Percentiles rank a stretch among this genome's conserved stretches.
phyloP scores from a whole-genome alignment of 129 eudicot genomes.

The Tagetes patula region DNA sequence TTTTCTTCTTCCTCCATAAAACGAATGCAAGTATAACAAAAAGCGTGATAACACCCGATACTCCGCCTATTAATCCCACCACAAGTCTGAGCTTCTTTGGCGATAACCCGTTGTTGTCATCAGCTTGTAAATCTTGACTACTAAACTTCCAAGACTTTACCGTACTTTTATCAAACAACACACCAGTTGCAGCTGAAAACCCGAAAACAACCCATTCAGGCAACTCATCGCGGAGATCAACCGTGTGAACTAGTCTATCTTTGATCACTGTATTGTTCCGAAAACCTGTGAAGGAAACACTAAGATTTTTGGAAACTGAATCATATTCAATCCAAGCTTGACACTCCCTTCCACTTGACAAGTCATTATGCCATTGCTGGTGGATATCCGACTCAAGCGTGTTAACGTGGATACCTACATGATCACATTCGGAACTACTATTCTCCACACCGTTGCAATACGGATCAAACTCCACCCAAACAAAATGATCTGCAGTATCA shows the following conservation, averaged over 20 bases:
- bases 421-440: neutral
- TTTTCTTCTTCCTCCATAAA: slow-evolving; percentile 20
- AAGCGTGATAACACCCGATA: neutral
- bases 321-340: slow-evolving; percentile 44
- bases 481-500: slow-evolving; percentile 15
- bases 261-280: neutral
- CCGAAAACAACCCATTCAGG: slow-evolving; percentile 34
- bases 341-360: slow-evolving; percentile 17
- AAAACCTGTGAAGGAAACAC: slow-evolving; percentile 29
- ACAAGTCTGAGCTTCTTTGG: neutral
- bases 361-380: slow-evolving; percentile 27
- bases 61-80: slow-evolving; percentile 23
- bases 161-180: neutral
- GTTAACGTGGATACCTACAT: slow-evolving; percentile 44
- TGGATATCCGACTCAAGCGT: slow-evolving; percentile 6
- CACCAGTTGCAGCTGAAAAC: slow-evolving; percentile 36
- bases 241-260: slow-evolving; percentile 1
- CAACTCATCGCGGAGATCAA: slow-evolving; percentile 32
- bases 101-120: neutral
- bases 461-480: slow-evolving; percentile 62
- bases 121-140: slow-evolving; percentile 1
- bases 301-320: slow-evolving; percentile 29
- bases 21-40: neutral
- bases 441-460: slow-evolving; percentile 22
- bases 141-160: slow-evolving; percentile 30